Evolutionary conservation across 2,329 filamentous ascomycete genomes (phyloP).

Genomic region (Phaeomoniella chlamydospora): DNA sequence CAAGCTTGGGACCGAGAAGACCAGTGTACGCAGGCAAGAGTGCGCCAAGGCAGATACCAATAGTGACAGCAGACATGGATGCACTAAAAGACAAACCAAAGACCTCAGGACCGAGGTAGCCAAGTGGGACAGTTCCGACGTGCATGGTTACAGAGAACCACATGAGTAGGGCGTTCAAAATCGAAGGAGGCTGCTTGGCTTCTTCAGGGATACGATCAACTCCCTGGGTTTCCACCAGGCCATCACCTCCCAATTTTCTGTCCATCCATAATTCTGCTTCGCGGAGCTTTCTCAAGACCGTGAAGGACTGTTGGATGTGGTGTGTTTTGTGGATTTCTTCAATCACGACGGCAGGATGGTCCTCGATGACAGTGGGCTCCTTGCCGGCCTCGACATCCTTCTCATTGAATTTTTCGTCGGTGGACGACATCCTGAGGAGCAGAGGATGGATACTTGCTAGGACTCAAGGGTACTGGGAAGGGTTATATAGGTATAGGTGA

Average conservation of each 20-base stretch:
- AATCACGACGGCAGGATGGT: conserved; percentile 7
- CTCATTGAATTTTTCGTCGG: conserved; percentile 1
- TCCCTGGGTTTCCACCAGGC: conserved; percentile 29
- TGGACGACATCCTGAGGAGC: conserved; percentile 1
- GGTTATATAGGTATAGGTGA: neutral
- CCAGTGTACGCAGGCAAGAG: conserved; percentile 25
- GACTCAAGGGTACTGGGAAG: neutral
- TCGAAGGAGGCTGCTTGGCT: conserved; percentile 25
- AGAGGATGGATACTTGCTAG: conserved; percentile 1
- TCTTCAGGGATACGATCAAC: conserved; percentile 32
- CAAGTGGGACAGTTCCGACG: conserved; percentile 22
- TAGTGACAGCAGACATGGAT: conserved; percentile 23
- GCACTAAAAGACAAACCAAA: conserved; percentile 32
- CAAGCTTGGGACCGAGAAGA: conserved; percentile 25
- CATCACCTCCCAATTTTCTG: conserved; percentile 21
- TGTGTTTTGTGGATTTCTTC: conserved; percentile 8
- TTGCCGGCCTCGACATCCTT: conserved; percentile 3
- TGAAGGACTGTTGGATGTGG: conserved; percentile 7
- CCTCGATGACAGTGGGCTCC: conserved; percentile 2
- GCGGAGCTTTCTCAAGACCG: conserved; percentile 7
- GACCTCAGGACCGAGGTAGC: conserved; percentile 31
- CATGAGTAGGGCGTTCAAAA: conserved; percentile 26
- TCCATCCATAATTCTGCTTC: conserved; percentile 25
- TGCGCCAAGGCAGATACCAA: conserved; percentile 25
- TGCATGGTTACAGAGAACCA: conserved; percentile 30